These are phyloP conservation scores for Lactuca sativa DNA, from an alignment of 129 eudicot species.

Conservation along the genomic window DNA sequence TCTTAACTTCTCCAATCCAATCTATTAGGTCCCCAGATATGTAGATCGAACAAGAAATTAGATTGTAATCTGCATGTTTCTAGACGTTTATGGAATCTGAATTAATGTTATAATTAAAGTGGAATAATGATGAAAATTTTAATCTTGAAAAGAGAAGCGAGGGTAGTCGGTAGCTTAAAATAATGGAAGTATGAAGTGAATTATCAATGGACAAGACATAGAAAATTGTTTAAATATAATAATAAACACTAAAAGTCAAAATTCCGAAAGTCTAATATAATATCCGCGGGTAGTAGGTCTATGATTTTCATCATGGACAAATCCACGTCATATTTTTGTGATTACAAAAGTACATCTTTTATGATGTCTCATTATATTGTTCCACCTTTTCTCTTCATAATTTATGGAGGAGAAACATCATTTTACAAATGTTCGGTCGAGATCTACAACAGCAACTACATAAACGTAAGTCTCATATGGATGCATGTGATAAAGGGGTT, in stretches of 20 bases:
- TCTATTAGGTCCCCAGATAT: not conserved
- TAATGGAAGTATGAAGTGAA: not conserved
- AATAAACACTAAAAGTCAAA: slow-evolving; percentile 23
- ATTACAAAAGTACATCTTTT: slow-evolving; percentile 20
- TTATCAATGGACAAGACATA: slow-evolving; percentile 22
- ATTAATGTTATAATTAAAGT: not conserved
- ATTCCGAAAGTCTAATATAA: slow-evolving; percentile 15
- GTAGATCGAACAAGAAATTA: not conserved
- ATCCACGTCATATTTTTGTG: slow-evolving; percentile 23
- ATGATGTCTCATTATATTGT: slow-evolving; percentile 34
- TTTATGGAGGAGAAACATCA: slow-evolving; percentile 9
- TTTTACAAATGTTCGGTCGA: not conserved
- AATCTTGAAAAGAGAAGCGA: not conserved
- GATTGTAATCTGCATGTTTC: not conserved
- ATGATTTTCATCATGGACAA: slow-evolving; percentile 21
- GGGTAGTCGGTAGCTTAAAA: slow-evolving; percentile 6
- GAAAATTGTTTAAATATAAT: not conserved
- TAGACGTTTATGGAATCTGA: too few species aligned
- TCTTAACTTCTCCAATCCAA: not conserved
- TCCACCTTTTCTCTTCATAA: slow-evolving; percentile 22
- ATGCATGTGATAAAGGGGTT: not conserved
- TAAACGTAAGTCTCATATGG: too few species aligned
- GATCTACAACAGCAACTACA: not conserved
- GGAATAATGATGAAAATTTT: too few species aligned
- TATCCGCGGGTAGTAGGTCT: slow-evolving; percentile 19